Conservation (phyloP, 164 flowering plant genomes). For the Chimonanthus praecox region DNA sequence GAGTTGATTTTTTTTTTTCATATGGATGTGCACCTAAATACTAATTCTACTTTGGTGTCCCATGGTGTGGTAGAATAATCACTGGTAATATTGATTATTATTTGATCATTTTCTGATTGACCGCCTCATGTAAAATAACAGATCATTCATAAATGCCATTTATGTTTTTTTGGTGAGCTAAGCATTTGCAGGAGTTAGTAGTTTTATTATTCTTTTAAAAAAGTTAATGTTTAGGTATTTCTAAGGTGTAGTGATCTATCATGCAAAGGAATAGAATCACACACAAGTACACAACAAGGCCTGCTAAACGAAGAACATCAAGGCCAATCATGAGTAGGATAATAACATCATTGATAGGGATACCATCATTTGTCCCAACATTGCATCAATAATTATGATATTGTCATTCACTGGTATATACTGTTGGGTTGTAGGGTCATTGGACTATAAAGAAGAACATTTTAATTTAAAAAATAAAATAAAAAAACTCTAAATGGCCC, state of each 20-base stretch:
- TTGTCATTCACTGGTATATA: too few relatives aligned
- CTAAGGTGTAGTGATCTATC: neutral
- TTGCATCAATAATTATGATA: neutral
- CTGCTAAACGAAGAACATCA: neutral
- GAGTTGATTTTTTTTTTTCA: too few relatives aligned
- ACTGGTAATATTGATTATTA: neutral
- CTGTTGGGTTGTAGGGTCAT: neutral
- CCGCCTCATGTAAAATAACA: neutral
- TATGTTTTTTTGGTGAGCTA: neutral
- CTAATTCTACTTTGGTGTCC: neutral
- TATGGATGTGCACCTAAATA: too few relatives aligned
- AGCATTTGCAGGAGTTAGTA: neutral
- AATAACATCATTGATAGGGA: neutral
- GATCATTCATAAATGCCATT: too few relatives aligned
- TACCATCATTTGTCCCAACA: neutral
- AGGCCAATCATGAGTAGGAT: neutral
- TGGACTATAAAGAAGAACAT: neutral
- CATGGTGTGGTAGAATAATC: neutral
- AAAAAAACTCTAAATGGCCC: too few relatives aligned
- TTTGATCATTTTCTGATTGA: neutral
- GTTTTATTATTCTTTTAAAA: too few relatives aligned
- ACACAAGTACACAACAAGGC: neutral
- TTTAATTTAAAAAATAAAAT: too few relatives aligned
- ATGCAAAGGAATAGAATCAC: neutral
- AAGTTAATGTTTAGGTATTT: neutral